Base-by-base conservation (phyloP, 805 yeast species). In the Monosporozyma yasuniensis region DNA sequence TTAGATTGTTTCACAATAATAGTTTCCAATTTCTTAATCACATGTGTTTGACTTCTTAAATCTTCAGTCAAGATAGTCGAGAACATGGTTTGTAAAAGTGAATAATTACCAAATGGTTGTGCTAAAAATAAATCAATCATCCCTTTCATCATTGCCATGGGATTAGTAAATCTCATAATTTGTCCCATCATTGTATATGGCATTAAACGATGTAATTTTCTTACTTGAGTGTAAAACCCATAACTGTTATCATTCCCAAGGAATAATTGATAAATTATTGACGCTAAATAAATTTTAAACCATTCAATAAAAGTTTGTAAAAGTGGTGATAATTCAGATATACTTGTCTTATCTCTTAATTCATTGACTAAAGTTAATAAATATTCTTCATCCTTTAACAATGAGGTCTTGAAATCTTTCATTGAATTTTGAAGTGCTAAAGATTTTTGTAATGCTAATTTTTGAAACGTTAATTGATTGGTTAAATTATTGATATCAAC, bases 151-250 rank as follows among this genome's bases (percentile, higher is more conserved):
- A 91, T 81, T 41, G 83, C 78, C 68, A 89, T 79, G 2, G 99
- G 98, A 61, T 91, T 91, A 0, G 98, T 87, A 52, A 84, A 80
- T 60, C 81, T 77, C 60, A 93, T 66, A 21, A 91, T 84, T 19
- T 87, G 86, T 42, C 82, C 81, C 65, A 90, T 78, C 34, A 91
- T 62, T 1, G 76, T 69, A 64, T 91, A 93, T 0, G 98, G 99
- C 69, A 91, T 79, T 52, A 87, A 61, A 30, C 74, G 69, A 67
- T 91, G 96, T 38, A 93, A 68, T 50, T 83, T 78, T 54, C 80
- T 79, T 30, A 85, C 70, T 60, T 87, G 88, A 11, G 77, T 74
- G 57, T 84, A 81, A 57, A 86, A 71, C 57, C 87, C 96, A 52
- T 81, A 79, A 1, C 96, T 81, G 53, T 80, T 79, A 63, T 91